Evolutionary conservation across 208 protist genomes (phyloP).

Genomic region (Trypanosoma caninum): DNA sequence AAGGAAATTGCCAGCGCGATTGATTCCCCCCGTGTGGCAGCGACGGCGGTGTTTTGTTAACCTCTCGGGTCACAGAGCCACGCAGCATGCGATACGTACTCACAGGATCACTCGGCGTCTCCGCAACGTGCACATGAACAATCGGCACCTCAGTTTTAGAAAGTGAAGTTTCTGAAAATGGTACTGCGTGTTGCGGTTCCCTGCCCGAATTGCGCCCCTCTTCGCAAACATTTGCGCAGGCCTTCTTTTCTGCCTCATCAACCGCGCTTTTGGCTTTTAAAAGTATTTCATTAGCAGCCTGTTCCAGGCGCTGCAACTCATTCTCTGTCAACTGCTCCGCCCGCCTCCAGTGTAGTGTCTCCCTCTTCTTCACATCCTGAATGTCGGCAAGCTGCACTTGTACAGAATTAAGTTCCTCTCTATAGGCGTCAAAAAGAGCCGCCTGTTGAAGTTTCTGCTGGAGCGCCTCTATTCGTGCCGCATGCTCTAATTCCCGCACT

Average conservation of each 20-base stretch:
- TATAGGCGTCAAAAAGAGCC: slow-evolving; percentile 35
- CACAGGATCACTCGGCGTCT: not conserved
- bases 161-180: not conserved
- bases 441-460: slow-evolving; percentile 35
- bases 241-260: slow-evolving; percentile 11
- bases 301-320: slow-evolving; percentile 52
- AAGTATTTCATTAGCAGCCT: slow-evolving; percentile 40
- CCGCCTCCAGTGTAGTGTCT: slow-evolving; percentile 51
- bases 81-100: slow-evolving; percentile 12
- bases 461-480: slow-evolving; percentile 32
- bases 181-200: not conserved
- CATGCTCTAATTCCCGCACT: slow-evolving; percentile 41
- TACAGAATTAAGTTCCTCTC: slow-evolving; percentile 32
- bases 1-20: not conserved
- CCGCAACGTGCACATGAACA: too few relatives aligned
- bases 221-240: not conserved
- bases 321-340: slow-evolving; percentile 43
- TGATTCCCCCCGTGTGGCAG: not conserved
- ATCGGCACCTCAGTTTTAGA: not conserved
- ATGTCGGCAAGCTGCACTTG: slow-evolving; percentile 39
- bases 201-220: not conserved
- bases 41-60: not conserved
- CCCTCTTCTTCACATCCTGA: slow-evolving; percentile 41
- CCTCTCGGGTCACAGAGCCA: not conserved
- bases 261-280: slow-evolving; percentile 29